phyloP scores from a whole-genome alignment of 192 early-diverging fungal genomes.

The Coemansia asiatica region DNA sequence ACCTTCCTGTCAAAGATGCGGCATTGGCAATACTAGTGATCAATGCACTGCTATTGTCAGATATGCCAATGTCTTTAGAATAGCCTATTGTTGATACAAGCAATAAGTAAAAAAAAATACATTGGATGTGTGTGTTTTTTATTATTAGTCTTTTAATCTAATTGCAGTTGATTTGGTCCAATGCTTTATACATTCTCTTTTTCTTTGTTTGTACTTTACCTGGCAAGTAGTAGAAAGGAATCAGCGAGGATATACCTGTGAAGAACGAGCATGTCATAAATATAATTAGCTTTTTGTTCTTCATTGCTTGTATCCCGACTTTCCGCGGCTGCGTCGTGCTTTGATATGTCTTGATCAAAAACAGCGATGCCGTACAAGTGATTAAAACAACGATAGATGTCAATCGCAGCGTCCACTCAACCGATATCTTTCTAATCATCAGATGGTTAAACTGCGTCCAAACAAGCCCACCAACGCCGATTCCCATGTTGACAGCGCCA shows the following conservation, averaged over 20 bases:
- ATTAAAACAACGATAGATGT: constrained; percentile 51
- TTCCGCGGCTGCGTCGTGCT: not conserved
- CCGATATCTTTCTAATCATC: constrained; percentile 59
- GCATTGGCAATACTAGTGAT: constrained; percentile 50
- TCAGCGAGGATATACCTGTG: constrained; percentile 40
- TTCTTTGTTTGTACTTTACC: constrained; percentile 17
- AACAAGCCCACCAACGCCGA: constrained; percentile 71
- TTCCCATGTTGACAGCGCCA: constrained; percentile 62
- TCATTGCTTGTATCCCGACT: constrained; percentile 19
- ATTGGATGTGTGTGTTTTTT: too few relatives aligned
- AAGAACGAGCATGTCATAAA: constrained; percentile 39
- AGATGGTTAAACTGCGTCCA: constrained; percentile 60
- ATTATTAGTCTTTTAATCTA: too few relatives aligned
- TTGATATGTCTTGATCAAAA: constrained; percentile 45
- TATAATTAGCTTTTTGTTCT: constrained; percentile 28
- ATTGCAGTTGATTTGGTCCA: too few relatives aligned
- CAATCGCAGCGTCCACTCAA: constrained; percentile 63
- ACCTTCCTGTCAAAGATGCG: constrained; percentile 37
- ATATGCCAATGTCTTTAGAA: constrained; percentile 41
- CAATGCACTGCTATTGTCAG: constrained; percentile 28
- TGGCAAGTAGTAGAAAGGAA: constrained; percentile 55
- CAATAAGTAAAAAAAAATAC: too few relatives aligned
- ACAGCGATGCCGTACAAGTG: constrained; percentile 25
- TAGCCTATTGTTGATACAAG: constrained; percentile 20
- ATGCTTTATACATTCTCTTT: not conserved